Percentiles rank a stretch among this genome's conserved stretches.
phyloP scores from a whole-genome alignment of 441 rosid genomes.

The Pelargonium australe region DNA sequence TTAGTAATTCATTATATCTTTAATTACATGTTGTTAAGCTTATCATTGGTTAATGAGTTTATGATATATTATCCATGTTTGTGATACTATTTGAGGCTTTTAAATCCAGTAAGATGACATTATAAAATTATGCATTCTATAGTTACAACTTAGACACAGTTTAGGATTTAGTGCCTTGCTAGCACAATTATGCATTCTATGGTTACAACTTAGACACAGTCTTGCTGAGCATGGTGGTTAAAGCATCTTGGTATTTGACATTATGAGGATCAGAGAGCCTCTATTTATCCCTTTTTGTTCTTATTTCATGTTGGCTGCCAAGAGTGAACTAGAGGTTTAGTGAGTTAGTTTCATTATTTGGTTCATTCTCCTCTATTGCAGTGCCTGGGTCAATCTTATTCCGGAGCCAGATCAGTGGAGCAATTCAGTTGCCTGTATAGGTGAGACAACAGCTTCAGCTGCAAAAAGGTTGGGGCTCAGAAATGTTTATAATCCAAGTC shows the following conservation, averaged over 20 bases:
- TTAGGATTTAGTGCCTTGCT: background rate
- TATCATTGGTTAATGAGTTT: background rate
- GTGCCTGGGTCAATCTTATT: conserved; percentile 73
- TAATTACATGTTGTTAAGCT: background rate
- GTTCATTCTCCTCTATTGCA: conserved; percentile 27
- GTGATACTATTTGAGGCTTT: background rate
- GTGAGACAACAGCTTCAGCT: conserved; percentile 88
- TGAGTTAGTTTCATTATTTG: conserved; percentile 12
- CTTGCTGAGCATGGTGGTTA: background rate
- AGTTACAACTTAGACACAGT: background rate
- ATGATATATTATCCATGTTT: background rate
- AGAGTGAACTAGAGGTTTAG: background rate
- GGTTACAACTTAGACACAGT: background rate
- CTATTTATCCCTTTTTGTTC: background rate
- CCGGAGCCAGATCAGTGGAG: conserved; percentile 47
- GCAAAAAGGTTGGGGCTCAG: conserved; percentile 66
- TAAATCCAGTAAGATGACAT: background rate
- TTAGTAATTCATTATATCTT: conserved; percentile 24
- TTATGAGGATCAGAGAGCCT: background rate
- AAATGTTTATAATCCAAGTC: conserved; percentile 61
- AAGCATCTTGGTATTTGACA: background rate
- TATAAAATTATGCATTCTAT: background rate
- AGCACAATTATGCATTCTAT: background rate
- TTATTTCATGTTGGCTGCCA: background rate
- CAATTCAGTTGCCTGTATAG: conserved; percentile 77